Conservation (phyloP, 1,284 basidiomycete genomes). For the Ceratobasidium sp. region DNA sequence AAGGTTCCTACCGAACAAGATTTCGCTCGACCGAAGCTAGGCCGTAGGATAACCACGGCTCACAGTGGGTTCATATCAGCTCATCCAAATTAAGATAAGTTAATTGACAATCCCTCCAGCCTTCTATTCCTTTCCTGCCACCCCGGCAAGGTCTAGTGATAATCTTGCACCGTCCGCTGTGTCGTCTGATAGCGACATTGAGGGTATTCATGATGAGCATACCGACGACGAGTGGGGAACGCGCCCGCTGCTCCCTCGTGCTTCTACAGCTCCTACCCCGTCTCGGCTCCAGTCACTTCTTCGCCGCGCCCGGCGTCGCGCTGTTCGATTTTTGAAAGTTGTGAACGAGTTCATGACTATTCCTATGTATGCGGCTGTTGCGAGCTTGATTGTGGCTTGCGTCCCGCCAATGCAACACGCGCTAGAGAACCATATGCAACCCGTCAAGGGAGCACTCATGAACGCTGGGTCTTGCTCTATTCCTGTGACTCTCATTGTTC, state of each 20-base stretch:
- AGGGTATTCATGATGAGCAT: slow-evolving; percentile 48
- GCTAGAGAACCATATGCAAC: slow-evolving; percentile 66
- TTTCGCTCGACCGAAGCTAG: slow-evolving; percentile 8
- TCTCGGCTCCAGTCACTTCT: slow-evolving; percentile 50
- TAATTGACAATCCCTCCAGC: slow-evolving; percentile 46
- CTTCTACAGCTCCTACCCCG: slow-evolving; percentile 49
- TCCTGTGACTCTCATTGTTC: slow-evolving; percentile 87
- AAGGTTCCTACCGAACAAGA: slow-evolving; percentile 29
- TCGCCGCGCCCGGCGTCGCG: slow-evolving; percentile 51
- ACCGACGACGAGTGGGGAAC: slow-evolving; percentile 52
- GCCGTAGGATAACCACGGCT: slow-evolving; percentile 11
- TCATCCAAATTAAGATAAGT: not conserved
- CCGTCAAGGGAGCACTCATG: slow-evolving; percentile 74
- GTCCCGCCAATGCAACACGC: slow-evolving; percentile 74
- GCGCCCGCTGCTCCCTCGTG: slow-evolving; percentile 47
- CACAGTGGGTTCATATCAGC: slow-evolving; percentile 17
- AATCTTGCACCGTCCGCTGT: slow-evolving; percentile 47
- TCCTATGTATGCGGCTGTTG: slow-evolving; percentile 80
- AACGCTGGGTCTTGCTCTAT: slow-evolving; percentile 82
- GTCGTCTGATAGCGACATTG: slow-evolving; percentile 34
- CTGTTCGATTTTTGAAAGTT: slow-evolving; percentile 53
- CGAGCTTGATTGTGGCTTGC: slow-evolving; percentile 82
- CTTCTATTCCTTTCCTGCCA: slow-evolving; percentile 72
- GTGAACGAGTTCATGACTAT: slow-evolving; percentile 86
- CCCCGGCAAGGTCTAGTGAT: slow-evolving; percentile 58